phyloP scores from a whole-genome alignment of 2,329 filamentous ascomycete genomes.

The Ceratocystis colombiana region DNA sequence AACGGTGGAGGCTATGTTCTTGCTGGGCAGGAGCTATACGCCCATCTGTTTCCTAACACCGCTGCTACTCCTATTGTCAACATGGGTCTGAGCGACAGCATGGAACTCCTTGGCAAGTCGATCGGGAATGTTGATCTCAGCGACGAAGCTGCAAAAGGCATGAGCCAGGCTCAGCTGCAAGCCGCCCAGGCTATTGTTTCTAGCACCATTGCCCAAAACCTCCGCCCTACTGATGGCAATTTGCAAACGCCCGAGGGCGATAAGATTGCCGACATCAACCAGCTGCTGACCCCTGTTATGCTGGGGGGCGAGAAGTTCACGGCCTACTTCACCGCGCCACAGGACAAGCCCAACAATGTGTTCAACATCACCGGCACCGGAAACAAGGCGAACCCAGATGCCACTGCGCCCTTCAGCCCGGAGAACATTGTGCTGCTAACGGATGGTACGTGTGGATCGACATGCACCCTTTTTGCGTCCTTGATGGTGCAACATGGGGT shows the following conservation, averaged over 20 bases:
- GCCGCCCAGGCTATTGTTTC: conserved; percentile 40
- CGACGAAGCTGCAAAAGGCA: conserved; percentile 30
- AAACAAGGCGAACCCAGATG: conserved; percentile 34
- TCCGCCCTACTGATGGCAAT: conserved; percentile 36
- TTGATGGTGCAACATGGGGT: conserved; percentile 38
- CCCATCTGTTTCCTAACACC: conserved; percentile 44
- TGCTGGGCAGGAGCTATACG: conserved; percentile 54
- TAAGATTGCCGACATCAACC: conserved; percentile 30
- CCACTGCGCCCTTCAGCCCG: conserved; percentile 31
- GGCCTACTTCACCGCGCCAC: conserved; percentile 37
- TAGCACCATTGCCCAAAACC: conserved; percentile 37
- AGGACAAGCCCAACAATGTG: conserved; percentile 31
- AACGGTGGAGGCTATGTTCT: conserved; percentile 52
- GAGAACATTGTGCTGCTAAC: conserved; percentile 28
- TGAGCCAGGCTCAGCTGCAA: conserved; percentile 33
- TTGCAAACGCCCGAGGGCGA: conserved; percentile 39
- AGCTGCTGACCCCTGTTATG: conserved; percentile 32
- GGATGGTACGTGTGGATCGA: conserved; percentile 28
- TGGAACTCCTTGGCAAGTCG: conserved; percentile 36
- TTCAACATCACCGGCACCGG: conserved; percentile 39
- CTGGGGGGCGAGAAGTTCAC: conserved; percentile 43
- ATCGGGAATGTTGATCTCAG: conserved; percentile 31
- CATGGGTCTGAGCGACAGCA: conserved; percentile 41
- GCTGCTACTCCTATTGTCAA: conserved; percentile 42
- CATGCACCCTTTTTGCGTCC: conserved; percentile 32